Evolutionary conservation across 2,329 filamentous ascomycete genomes (phyloP), one percentile per base, ranked within the genome.

Genomic region (Xylaria arbuscula): DNA sequence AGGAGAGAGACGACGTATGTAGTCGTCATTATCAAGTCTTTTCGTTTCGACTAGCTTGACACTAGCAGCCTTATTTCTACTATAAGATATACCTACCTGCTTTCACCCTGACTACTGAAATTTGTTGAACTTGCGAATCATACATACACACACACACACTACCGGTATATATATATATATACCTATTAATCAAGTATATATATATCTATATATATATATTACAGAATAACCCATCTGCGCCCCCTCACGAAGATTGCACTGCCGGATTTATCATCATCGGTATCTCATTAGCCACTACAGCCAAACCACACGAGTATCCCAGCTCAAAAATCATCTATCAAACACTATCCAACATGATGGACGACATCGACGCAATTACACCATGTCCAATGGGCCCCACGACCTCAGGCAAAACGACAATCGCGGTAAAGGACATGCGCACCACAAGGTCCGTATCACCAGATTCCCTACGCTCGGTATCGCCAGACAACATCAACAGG

Each of bases 331-430:
- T 40, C 19, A 45, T 34, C 48, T 24, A 48, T 48, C 15, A 11
- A 50, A 15, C 34, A 19, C 28, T 8, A 24, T 28, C 13, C 22
- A 63, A 61, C 34, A 68, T 63, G 59, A 57, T 70, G 42, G 77
- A 79, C 57, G 77, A 79, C 56, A 74, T 78, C 59, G 77, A 79
- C 62, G 77, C 77, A 19, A 79, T 79, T 45, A 79, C 77, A 24
- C 77, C 77, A 5, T 79, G 77, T 54, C 76, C 77, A 4, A 64
- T 72, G 22, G 69, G n/a, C 32, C 54, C 28, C 2, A 42, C 70
- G 8, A 15, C 66, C 15, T 54, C 70, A 22, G 19, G 36, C 11
- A 54, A 55, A 24, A 24, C 51, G 1, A 64, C 61, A 11, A 11
- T 15, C 28, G 47, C 71, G 28, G 69, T 73, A 19, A 65, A 64